phyloP scores from a whole-genome alignment of 2,329 filamentous ascomycete species.

The Knoxdaviesia capensis region DNA sequence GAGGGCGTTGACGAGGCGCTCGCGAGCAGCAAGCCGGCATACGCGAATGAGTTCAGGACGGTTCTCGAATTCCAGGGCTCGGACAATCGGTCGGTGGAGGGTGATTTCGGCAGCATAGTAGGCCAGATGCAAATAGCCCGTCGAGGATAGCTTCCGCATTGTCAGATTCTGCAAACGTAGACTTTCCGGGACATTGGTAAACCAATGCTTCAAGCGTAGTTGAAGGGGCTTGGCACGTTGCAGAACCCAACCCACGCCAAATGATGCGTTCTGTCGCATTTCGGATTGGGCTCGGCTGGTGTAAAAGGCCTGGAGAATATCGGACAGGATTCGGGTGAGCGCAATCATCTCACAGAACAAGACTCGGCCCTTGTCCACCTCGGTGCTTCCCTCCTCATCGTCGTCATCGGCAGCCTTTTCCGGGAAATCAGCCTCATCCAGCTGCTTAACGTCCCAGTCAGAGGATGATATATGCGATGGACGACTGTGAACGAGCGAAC shows the following conservation, averaged over 20 bases:
- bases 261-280: neutral
- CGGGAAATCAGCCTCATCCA: constrained; percentile 8
- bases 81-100: constrained; percentile 20
- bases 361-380: constrained; percentile 16
- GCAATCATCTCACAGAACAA: constrained; percentile 23
- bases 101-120: constrained; percentile 22
- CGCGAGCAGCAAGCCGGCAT: constrained; percentile 9
- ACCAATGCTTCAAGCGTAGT: constrained; percentile 24
- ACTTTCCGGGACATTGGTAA: constrained; percentile 18
- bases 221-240: constrained; percentile 21
- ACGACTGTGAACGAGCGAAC: constrained; percentile 29
- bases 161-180: constrained; percentile 19
- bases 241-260: constrained; percentile 2
- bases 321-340: constrained; percentile 21
- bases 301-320: constrained; percentile 15
- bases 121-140: constrained; percentile 19
- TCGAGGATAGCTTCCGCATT: constrained; percentile 17
- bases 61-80: constrained; percentile 6
- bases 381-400: constrained; percentile 13
- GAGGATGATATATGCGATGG: constrained; percentile 25
- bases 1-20: constrained; percentile 13
- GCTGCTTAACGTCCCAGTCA: constrained; percentile 26
- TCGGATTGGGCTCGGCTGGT: constrained; percentile 2
- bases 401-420: constrained; percentile 10
- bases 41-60: constrained; percentile 4